Evolutionary conservation across 202 grass and related monocot species (phyloP).

Genomic region (Setaria italica): DNA sequence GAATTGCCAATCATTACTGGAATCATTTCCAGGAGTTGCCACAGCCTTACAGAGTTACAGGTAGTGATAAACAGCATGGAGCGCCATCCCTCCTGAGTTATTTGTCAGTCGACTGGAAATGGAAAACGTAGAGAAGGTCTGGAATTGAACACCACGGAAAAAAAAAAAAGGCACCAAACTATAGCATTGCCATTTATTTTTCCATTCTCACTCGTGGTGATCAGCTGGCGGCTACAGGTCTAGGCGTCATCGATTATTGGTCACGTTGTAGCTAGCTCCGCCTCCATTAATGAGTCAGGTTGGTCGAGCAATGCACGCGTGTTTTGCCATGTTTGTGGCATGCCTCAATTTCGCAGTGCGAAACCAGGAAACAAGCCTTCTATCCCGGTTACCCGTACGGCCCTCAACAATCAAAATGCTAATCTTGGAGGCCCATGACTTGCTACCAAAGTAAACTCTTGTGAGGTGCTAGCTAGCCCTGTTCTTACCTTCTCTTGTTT

Average conservation of each 20-base stretch:
- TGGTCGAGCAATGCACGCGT: background rate
- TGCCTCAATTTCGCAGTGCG: background rate
- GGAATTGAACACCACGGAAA: background rate
- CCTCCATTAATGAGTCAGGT: background rate
- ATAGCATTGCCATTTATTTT: background rate
- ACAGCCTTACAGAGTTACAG: background rate
- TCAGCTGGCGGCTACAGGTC: background rate
- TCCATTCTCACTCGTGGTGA: background rate
- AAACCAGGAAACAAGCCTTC: constrained; percentile 50
- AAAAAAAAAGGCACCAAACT: background rate
- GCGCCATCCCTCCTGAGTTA: background rate
- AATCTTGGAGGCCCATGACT: constrained; percentile 6
- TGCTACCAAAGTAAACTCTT: constrained; percentile 33
- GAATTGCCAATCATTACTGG: constrained; percentile 48
- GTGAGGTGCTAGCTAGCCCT: background rate
- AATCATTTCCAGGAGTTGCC: constrained; percentile 43
- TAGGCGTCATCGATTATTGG: background rate
- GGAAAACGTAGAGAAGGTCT: background rate
- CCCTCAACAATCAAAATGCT: background rate
- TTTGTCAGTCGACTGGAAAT: background rate
- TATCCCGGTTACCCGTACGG: constrained; percentile 37
- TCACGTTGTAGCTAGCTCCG: background rate
- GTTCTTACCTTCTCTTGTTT: background rate
- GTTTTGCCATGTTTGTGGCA: background rate
- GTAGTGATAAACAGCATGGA: background rate